These are phyloP conservation scores for Eimeria tenella DNA, from an alignment of 169 alveolate genomes.

Conservation along the genomic window DNA sequence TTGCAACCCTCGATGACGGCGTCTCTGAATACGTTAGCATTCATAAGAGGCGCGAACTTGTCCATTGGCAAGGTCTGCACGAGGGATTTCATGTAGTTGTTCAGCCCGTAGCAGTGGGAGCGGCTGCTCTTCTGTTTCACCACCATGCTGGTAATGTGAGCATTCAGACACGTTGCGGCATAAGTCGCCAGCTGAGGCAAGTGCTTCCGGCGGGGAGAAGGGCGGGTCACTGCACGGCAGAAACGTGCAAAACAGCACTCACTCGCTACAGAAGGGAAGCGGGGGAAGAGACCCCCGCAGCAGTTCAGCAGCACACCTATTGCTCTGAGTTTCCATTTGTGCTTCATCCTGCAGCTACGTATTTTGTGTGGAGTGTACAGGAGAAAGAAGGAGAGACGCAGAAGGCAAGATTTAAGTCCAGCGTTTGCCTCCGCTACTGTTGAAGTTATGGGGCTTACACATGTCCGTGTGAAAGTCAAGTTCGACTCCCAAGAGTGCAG, in stretches of 20 bases:
- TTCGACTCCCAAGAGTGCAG: constrained; percentile 43
- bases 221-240: constrained; percentile 42
- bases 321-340: neutral
- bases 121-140: constrained; percentile 2
- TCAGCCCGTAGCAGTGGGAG: constrained; percentile 21
- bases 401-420: neutral
- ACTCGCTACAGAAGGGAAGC: no score
- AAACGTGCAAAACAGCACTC: neutral
- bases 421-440: neutral
- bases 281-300: no score
- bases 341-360: no score
- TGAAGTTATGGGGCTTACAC: constrained; percentile 15
- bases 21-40: constrained; percentile 48
- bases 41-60: constrained; percentile 9
- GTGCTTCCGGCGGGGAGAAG: neutral
- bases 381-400: neutral
- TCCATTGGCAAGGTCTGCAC: neutral
- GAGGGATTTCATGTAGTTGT: constrained; percentile 8
- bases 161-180: constrained; percentile 57
- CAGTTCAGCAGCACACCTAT: neutral
- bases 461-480: constrained; percentile 45
- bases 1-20: constrained; percentile 64
- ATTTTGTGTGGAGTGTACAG: neutral
- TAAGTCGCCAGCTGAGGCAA: constrained; percentile 38
- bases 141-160: constrained; percentile 52